Conservation (phyloP, 1,139 yeast genomes). For the Suhomyces taliae region DNA sequence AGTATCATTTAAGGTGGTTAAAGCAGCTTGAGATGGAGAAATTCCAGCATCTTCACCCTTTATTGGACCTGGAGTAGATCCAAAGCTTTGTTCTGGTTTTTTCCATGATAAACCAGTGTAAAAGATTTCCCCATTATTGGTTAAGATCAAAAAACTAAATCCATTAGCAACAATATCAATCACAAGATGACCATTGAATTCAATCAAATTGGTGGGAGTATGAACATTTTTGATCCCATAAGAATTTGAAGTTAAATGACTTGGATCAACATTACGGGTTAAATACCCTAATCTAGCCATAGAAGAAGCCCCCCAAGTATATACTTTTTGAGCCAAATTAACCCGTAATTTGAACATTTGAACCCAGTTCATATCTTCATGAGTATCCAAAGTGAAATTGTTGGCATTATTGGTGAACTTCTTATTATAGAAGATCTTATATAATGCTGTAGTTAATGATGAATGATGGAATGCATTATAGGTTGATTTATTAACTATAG, state of each 20-base stretch:
- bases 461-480: constrained; percentile 22
- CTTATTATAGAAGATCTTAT: constrained; percentile 50
- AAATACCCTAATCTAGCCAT: constrained; percentile 61
- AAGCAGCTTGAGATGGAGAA: constrained; percentile 8
- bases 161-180: constrained; percentile 68
- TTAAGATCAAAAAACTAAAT: constrained; percentile 60
- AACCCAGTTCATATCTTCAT: constrained; percentile 48
- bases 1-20: constrained; percentile 6
- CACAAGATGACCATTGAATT: constrained; percentile 38
- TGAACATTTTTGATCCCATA: constrained; percentile 29
- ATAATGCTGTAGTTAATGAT: constrained; percentile 36
- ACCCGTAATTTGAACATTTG: constrained; percentile 46
- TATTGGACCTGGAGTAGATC: constrained; percentile 24
- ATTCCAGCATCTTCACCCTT: constrained; percentile 18
- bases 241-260: constrained; percentile 21
- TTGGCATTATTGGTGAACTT: constrained; percentile 45
- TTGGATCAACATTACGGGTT: constrained; percentile 27
- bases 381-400: constrained; percentile 18
- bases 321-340: constrained; percentile 41
- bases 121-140: constrained; percentile 53
- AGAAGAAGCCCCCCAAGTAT: constrained; percentile 63
- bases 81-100: constrained; percentile 20
- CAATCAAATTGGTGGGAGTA: constrained; percentile 39
- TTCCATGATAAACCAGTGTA: constrained; percentile 55
- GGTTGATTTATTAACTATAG: constrained; percentile 42